phyloP scores from a whole-genome alignment of 2,329 filamentous ascomycete genomes.

The Diplodia corticola region DNA sequence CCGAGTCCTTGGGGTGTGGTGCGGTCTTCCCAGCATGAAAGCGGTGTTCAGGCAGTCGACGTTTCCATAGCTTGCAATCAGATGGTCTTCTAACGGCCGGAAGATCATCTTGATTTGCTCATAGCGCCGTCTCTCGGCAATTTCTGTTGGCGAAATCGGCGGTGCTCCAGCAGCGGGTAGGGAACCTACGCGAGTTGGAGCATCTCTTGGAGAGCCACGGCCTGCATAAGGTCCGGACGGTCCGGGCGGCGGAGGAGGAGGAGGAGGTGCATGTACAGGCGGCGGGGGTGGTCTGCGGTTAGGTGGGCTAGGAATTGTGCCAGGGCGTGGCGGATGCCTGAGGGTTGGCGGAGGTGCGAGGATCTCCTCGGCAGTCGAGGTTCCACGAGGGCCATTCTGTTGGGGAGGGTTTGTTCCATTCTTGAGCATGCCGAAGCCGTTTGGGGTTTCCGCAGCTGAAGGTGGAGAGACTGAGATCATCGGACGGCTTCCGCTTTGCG shows the following conservation, averaged over 20 bases:
- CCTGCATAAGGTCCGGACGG: neutral
- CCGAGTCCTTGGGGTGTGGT: slow-evolving; percentile 38
- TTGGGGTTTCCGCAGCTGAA: neutral
- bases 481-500: slow-evolving; percentile 6
- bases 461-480: slow-evolving; percentile 21
- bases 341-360: slow-evolving; percentile 10
- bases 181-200: neutral
- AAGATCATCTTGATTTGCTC: slow-evolving; percentile 63
- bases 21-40: slow-evolving; percentile 60
- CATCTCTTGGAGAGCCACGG: slow-evolving; percentile 11
- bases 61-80: slow-evolving; percentile 67
- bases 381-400: neutral
- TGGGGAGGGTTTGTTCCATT: neutral
- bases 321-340: neutral
- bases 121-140: slow-evolving; percentile 32
- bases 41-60: slow-evolving; percentile 74
- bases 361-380: slow-evolving; percentile 5
- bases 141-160: slow-evolving; percentile 29
- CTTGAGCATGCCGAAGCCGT: neutral
- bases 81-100: slow-evolving; percentile 73
- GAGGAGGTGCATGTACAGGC: slow-evolving; percentile 1
- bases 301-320: neutral
- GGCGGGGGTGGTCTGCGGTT: slow-evolving; percentile 17
- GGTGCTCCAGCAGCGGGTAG: slow-evolving; percentile 20
- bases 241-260: slow-evolving; percentile 8